Percentiles rank a stretch among this genome's conserved stretches.
phyloP scores from a whole-genome alignment of 2,329 filamentous ascomycete genomes.

The Talaromyces sp. region DNA sequence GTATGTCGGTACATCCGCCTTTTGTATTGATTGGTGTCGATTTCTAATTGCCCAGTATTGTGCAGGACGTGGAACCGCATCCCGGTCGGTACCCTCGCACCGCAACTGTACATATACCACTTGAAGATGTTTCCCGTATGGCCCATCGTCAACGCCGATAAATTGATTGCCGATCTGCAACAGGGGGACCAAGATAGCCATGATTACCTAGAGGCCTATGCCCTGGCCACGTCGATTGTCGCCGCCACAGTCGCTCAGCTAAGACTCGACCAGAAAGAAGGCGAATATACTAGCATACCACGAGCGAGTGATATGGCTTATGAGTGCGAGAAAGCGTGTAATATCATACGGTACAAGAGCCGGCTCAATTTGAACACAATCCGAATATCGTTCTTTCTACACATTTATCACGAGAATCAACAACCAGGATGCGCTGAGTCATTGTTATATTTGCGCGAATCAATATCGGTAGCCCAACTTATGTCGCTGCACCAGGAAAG shows the following conservation, averaged over 20 bases:
- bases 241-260: slow-evolving; percentile 51
- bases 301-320: slow-evolving; percentile 32
- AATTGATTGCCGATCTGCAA: slow-evolving; percentile 31
- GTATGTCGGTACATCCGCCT: neutral
- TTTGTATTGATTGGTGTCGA: neutral
- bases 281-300: slow-evolving; percentile 20
- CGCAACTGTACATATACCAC: slow-evolving; percentile 46
- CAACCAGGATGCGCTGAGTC: slow-evolving; percentile 47
- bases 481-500: slow-evolving; percentile 47
- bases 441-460: slow-evolving; percentile 49
- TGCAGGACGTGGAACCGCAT: slow-evolving; percentile 22
- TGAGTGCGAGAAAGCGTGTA: slow-evolving; percentile 36
- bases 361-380: slow-evolving; percentile 41
- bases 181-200: slow-evolving; percentile 25
- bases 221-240: slow-evolving; percentile 47
- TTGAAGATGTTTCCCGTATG: slow-evolving; percentile 53
- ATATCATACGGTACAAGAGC: slow-evolving; percentile 27
- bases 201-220: slow-evolving; percentile 30
- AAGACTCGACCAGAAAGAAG: slow-evolving; percentile 36
- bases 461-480: slow-evolving; percentile 52
- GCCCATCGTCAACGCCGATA: slow-evolving; percentile 49
- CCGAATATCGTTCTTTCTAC: slow-evolving; percentile 51
- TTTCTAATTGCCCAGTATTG: neutral
- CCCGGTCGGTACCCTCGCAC: slow-evolving; percentile 24
- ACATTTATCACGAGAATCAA: slow-evolving; percentile 53